phyloP scores from a whole-genome alignment of 495 filamentous ascomycete genomes.

The Endocarpon pusillum region DNA sequence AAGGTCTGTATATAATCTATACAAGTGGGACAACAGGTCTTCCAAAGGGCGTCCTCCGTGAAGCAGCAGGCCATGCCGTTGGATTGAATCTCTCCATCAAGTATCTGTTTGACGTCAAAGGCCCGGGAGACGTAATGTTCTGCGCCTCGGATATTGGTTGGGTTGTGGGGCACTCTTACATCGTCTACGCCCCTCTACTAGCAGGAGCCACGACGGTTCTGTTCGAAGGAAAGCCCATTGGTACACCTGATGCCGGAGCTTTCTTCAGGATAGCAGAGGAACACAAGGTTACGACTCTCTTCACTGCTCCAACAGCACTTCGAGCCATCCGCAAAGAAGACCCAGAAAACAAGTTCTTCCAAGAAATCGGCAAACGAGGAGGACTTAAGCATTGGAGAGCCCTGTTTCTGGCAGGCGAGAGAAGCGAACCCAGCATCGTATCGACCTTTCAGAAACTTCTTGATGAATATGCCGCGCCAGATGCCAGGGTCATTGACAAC shows the following conservation, averaged over 20 bases:
- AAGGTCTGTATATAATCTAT: slow-evolving; percentile 81
- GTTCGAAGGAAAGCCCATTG: slow-evolving; percentile 84
- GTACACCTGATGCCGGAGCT: slow-evolving; percentile 69
- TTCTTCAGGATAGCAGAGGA: slow-evolving; percentile 81
- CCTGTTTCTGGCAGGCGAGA: slow-evolving; percentile 76
- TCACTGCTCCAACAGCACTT: slow-evolving; percentile 75
- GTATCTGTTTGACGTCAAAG: slow-evolving; percentile 62
- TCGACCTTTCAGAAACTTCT: slow-evolving; percentile 60
- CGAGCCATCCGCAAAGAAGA: slow-evolving; percentile 79
- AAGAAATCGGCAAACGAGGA: slow-evolving; percentile 39
- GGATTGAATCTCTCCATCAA: slow-evolving; percentile 63
- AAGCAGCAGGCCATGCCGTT: slow-evolving; percentile 77
- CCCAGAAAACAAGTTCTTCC: slow-evolving; percentile 48
- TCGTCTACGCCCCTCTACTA: slow-evolving; percentile 70
- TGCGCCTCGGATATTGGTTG: slow-evolving; percentile 72
- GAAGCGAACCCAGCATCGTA: slow-evolving; percentile 77
- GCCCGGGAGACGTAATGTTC: slow-evolving; percentile 72
- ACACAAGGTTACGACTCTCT: slow-evolving; percentile 49
- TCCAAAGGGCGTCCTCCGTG: slow-evolving; percentile 75
- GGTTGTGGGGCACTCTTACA: slow-evolving; percentile 75
- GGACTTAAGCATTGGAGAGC: slow-evolving; percentile 51
- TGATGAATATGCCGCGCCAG: slow-evolving; percentile 38
- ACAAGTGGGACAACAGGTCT: slow-evolving; percentile 72
- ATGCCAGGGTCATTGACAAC: slow-evolving; percentile 67
- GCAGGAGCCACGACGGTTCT: slow-evolving; percentile 73